Evolutionary conservation across 2,329 filamentous ascomycete species (phyloP), one percentile per base, ranked within the genome.

Genomic region (Fusarium odoratissimum): DNA sequence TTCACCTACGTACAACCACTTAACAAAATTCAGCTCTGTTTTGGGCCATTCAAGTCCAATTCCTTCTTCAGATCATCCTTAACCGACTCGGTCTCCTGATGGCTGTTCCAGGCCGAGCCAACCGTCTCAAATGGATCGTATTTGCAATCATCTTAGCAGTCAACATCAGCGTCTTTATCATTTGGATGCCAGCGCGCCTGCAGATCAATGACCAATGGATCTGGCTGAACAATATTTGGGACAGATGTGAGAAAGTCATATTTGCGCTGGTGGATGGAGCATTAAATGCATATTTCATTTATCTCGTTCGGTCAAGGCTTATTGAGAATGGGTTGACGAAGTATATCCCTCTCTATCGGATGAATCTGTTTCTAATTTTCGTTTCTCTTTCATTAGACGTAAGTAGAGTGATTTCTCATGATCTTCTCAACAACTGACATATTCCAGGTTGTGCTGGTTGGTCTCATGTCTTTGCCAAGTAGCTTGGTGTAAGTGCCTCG

Each of bases 1-100:
- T 25, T 25, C 25, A 25, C 25, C 25, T 25, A 25, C 25, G 5
- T 25, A 25, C 25, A 25, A 25, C 25, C 25, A 25, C 25, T 25
- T 25, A 25, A 25, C 25, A 25, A 25, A 25, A 25, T 25, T 25
- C 25, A 25, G 25, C 25, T 25, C 25, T 25, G 25, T 25, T 25
- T 23, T 85, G 85, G 84, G 78, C 80, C 4, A 67, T 85, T 2
- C 82, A 86, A 69, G 82, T 88, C 14, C 87, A 88, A 52, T 81
- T 86, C 10, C 77, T 88, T 1, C 83, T 87, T 37, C 86, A 88
- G 61, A 88, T 88, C 42, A 88, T 89, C 68, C 83, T 88, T 67
- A 89, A 89, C 67, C 84, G 87, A 14, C 84, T 88, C 6, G 80
- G 82, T 0, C 78, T 89, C 1, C 79, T 89, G 10, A 80, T 86